Base-by-base conservation (phyloP, 257 asterid species). In the Penstemon barbatus region DNA sequence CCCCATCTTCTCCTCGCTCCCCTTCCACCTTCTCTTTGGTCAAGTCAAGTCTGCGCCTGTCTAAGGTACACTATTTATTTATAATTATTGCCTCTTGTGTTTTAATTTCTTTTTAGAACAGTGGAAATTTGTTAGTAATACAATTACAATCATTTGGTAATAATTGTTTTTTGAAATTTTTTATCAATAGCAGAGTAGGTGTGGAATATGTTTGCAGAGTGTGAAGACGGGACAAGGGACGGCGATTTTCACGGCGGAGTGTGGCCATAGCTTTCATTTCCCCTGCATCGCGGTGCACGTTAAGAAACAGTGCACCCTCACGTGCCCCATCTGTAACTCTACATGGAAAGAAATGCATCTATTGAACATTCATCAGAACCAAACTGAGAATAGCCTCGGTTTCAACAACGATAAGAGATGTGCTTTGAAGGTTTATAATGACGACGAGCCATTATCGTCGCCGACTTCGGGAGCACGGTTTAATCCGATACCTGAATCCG, bases 211-310 rank as follows among this genome's bases (percentile, higher is more conserved):
- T 66, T 57, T 77, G 46, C 87, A 82, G 73, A 62, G 77, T 57
- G 88, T 91, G 71, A 89, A 85, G 71, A 80, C 92, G 4, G 97
- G 97, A 36, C 94, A 89, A 55, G 99, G 97, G 4, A 91, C 87
- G 48, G 98, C 98, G 18, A 89, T 89, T 54, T 91, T 94, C 89
- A 94, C 98, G 85, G 98, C 99, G 79, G 98, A 91, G 83, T 94
- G 99, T 79, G 83, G 89, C 68, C 94, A 94, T 80, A 82, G 84
- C 74, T 94, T 94, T 76, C 99, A 94, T 48, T 94, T 89, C 41
- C 98, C 89, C 19, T 94, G 99, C 82, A 84, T 94, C 58, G 86
- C 96, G 54, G 84, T 82, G 15, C 90, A 86, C 73, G 80, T 81
- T 49, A 86, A 85, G 81, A 84, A 87, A 73, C 84, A 87, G 75